Evolutionary conservation across 2,329 filamentous ascomycete genomes (phyloP), one percentile per base, ranked within the genome.

Genomic region (Didymella exigua): DNA sequence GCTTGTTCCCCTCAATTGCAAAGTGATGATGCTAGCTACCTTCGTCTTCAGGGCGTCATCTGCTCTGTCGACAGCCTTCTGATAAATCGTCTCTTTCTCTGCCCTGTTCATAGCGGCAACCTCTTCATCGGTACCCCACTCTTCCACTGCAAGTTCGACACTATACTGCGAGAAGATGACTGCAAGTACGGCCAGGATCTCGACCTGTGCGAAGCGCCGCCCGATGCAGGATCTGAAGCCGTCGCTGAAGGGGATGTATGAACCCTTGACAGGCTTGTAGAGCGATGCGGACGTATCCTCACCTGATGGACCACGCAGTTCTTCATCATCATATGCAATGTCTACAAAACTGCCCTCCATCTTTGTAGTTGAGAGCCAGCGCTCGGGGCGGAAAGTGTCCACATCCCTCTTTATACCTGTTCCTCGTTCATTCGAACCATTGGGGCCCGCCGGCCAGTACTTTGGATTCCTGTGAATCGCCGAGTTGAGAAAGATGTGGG

Each of bases 311-410:
- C 85, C 84, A 49, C 84, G 85, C 55, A 84, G 81, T 46, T 86
- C 82, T 49, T 83, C 84, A 2, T 76, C 75, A 43, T 82, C 73
- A 49, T 69, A 76, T 2, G 76, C 69, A 19, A 75, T 73, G 11
- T 78, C 71, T 14, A 75, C 75, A 21, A 68, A 71, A 10, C 60
- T 45, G 14, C 66, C 63, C 2, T 59, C 50, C 1, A 51, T 47
- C 19, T 68, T 70, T 7, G 51, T 59, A 26, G 78, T 70, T 5
- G 49, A 51, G 13, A 90, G 83, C 90, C 90, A 93, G 37, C 90
- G 82, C 72, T 90, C 87, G 0, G 90, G 89, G 42, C 85, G 78
- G 73, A 87, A 93, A 54, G 89, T 83, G 48, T 87, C 79, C 1
- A 90, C 74, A 63, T 93, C 89, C 0, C 16, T 43, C 36, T 38